Base-by-base conservation (phyloP, 2,329 filamentous ascomycete species). In the Neurospora sp. region DNA sequence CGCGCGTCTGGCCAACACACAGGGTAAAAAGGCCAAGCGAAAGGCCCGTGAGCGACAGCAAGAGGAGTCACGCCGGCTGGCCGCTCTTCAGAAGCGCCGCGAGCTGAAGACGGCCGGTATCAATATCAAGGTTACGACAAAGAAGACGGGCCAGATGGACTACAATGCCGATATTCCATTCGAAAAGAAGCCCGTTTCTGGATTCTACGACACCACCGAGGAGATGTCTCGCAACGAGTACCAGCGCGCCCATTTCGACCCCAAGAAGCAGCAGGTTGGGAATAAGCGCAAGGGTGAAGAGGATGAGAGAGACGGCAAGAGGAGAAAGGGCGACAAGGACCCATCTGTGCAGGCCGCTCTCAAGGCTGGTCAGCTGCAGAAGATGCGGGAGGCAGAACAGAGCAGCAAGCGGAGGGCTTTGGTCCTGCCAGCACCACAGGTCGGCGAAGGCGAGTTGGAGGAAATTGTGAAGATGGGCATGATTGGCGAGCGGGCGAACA, bases 111-210 rank as follows among this genome's bases (percentile, higher is more conserved):
- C 94, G 78, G 93, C 96, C 1, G 96, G 96, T 66, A 98, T 99
- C 82, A 99, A 99, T 80, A 93, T 98, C 83, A 99, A 98, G 81
- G 90, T 98, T 70, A 89, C 89, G 2, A 96, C 91, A 15, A 89
- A 91, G 71, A 98, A 98, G 83, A 90, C 93, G 83, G 96, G 96
- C 0, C 91, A 98, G 83, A 99, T 99, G 93, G 96, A 99, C 81
- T 99, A 99, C 84, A 99, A 99, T 80, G 96, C 96, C 76, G 96
- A 99, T 76, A 97, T 99, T 74, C 96, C 96, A 0, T 98, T 99
- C 74, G 96, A 99, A 80, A 97, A 96, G 81, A 92, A 92, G 73
- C 90, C 96, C 0, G 91, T 91, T 0, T 83, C 89, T 28, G 96
- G 96, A 12, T 99, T 99, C 79, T 97, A 95, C 81, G 95, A 99